Percentiles rank a stretch among this genome's conserved stretches.
Evolutionary conservation across 441 rosid species (phyloP).

Genomic region (Rhodomyrtus psidioides): DNA sequence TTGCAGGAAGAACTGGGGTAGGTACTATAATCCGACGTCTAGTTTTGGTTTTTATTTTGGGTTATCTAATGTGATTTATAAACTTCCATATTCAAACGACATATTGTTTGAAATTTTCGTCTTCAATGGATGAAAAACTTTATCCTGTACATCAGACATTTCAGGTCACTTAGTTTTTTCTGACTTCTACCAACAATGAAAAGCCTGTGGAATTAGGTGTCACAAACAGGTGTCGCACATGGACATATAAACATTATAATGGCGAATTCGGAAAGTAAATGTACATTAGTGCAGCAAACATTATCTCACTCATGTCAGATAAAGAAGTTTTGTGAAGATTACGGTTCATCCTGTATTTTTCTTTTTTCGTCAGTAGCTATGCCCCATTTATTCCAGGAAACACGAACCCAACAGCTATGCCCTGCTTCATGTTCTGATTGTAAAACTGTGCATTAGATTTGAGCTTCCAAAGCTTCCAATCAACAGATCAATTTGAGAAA

Average conservation of each 20-base stretch:
- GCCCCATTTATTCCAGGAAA: neutral
- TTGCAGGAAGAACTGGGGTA: constrained; percentile 91
- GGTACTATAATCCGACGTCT: constrained; percentile 2
- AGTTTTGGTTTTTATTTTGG: neutral
- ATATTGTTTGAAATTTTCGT: too few relatives aligned
- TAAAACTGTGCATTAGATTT: neutral
- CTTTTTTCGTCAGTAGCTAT: neutral
- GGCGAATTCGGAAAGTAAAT: neutral
- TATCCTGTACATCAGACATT: neutral
- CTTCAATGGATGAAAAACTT: neutral
- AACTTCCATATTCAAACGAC: neutral
- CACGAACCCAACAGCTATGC: neutral
- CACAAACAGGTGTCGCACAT: neutral
- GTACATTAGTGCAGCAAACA: neutral
- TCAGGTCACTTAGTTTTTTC: neutral
- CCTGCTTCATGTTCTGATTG: neutral
- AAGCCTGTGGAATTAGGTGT: neutral
- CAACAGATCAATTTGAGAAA: neutral
- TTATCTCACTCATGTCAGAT: neutral
- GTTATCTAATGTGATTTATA: neutral
- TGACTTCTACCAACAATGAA: neutral
- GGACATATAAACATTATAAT: neutral
- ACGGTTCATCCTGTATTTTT: neutral
- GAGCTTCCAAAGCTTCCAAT: neutral
- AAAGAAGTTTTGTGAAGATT: neutral